Evolutionary conservation across 1,284 basidiomycete genomes (phyloP), one percentile per base, ranked within the genome.

Genomic region (Malassezia cuniculi): DNA sequence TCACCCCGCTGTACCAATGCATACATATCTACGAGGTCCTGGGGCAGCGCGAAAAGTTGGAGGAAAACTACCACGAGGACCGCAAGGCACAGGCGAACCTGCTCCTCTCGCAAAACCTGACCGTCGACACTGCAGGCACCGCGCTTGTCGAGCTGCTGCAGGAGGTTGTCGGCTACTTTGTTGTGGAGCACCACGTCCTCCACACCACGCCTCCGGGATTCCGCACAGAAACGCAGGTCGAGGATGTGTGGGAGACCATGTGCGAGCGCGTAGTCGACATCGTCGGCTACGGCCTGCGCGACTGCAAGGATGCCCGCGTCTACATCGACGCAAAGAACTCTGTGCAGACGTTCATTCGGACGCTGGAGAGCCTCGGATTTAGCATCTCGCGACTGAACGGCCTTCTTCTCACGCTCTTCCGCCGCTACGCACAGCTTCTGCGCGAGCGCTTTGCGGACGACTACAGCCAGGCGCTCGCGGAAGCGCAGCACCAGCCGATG

Each of bases 111-210:
- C 72, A 73, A 18, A 68, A 70, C 3, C 51, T 71, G 5, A 65
- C 68, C 0, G 69, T 72, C 9, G 60, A 69, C 11, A 5, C 66
- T 69, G 1, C 55, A 65, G 24, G 36, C 29, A 15, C 36, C 26
- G n/a, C 47, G 38, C 12, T 59, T 55, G 24, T 57, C 52, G 42
- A 49, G 4, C 31, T 66, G 18, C 44, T 66, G 2, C 81, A 94
- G 68, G 85, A 95, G 69, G 85, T 95, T 47, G 82, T 89, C n/a
- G 93, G 93, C 0, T 99, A 94, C 70, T 97, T 99, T 71, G 85
- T 97, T 44, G 81, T 97, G 50, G 93, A 99, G 69, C 80, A 78
- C 5, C 82, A 94, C 60, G 89, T 99, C 0, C 75, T 95, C 5
- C 77, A 81, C 52, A 86, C 85, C 0, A 85, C 86, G 5, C 69